Base-by-base conservation (phyloP, 306 rosid species). In the Cicer chorassanicum region DNA sequence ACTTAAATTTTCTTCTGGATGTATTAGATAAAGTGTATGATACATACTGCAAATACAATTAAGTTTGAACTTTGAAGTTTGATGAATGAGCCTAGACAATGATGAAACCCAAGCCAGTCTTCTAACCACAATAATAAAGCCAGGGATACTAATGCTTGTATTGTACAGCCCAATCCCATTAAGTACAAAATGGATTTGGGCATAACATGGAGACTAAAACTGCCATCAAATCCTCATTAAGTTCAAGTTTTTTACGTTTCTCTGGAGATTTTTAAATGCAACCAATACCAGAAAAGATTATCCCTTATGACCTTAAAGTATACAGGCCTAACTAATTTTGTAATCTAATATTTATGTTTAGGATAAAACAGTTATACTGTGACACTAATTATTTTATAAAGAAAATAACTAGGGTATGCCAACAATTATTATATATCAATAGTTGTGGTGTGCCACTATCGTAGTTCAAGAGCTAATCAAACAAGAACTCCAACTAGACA, bases 371-470 rank as follows among this genome's bases (percentile, higher is more conserved):
- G 48, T 16, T 66, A 29, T 34, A 7, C 34, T 54, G 38, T 15
- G 66, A 51, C 5, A 50, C 43, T 61, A 59, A 46, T 45, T 59
- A 43, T 42, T 65, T 24, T 15, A 54, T 6, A 55, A 43, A 62
- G 41, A 74, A 73, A 62, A 59, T 48, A 61, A 61, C 70, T 9
- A 73, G 5, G 5, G 14, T 36, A 34, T 48, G n/a, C 71, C 71
- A 36, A 48, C 24, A 36, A 62, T 36, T 45, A 50, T 70, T 40
- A 39, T 6, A 48, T 48, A 56, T 57, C 43, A 59, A 44, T 45
- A 44, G 9, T 36, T 14, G 24, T 54, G n/a, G 39, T 50, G 63
- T 43, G 41, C 6, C 9, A 73, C 78, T 50, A 34, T 34, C 16
- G 34, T 21, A 57, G 42, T 55, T 61, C 53, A 59, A 50, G 38